These are phyloP conservation scores for Sequoiadendron giganteum DNA, from an alignment of 75 land plant species.

Conservation along the genomic window DNA sequence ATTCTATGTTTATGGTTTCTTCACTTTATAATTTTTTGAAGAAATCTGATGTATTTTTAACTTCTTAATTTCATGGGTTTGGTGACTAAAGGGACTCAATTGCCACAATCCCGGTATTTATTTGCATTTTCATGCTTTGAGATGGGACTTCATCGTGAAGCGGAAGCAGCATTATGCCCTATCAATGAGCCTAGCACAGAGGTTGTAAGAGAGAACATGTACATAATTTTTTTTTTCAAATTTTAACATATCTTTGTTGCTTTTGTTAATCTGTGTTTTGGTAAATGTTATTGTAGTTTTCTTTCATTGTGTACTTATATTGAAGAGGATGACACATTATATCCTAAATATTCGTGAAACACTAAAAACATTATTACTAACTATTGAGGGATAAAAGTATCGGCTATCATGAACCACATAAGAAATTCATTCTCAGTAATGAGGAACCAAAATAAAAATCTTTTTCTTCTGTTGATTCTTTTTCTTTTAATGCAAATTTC, in stretches of 20 bases:
- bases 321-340: neutral
- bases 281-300: neutral
- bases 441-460: neutral
- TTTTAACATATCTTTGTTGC: neutral
- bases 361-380: neutral
- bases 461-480: neutral
- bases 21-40: neutral
- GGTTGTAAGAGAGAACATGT: conserved; percentile 30
- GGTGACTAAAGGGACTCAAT: conserved; percentile 65
- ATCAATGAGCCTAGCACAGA: conserved; percentile 64
- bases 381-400: neutral
- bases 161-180: conserved; percentile 78
- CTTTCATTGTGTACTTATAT: neutral
- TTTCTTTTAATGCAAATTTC: neutral
- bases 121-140: conserved; percentile 95
- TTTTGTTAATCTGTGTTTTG: neutral
- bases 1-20: neutral
- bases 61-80: neutral
- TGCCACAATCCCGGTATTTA: conserved; percentile 88
- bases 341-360: neutral
- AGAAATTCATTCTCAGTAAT: neutral
- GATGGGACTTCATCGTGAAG: conserved; percentile 83
- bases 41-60: neutral
- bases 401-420: neutral
- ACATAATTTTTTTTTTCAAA: neutral